A percentile compares a stretch with the other conserved stretches of the same genome.
Conservation (phyloP, 371 early-diverging fungal genomes). For the Batkoa obscura region DNA sequence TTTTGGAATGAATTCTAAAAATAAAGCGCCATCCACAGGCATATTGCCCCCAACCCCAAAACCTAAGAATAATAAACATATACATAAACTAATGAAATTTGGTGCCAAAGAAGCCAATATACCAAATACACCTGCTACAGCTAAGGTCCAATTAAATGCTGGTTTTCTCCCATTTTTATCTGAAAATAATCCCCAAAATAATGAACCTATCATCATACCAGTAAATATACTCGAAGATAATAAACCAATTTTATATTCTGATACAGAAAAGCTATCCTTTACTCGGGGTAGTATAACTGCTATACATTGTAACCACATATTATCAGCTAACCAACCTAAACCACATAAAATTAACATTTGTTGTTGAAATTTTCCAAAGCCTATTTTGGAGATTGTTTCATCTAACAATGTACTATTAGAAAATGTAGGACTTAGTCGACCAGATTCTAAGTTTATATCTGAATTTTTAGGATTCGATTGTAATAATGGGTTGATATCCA, state of each 20-base stretch:
- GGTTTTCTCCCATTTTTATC: constrained; percentile 55
- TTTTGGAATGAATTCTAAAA: constrained; percentile 64
- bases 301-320: constrained; percentile 11
- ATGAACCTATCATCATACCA: constrained; percentile 67
- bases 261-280: constrained; percentile 30
- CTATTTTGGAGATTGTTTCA: constrained; percentile 39
- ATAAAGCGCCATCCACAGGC: constrained; percentile 73
- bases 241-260: constrained; percentile 33
- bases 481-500: no score
- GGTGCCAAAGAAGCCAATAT: constrained; percentile 42
- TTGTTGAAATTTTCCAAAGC: constrained; percentile 58
- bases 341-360: constrained; percentile 55
- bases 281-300: background rate
- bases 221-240: constrained; percentile 45
- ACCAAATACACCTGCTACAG: constrained; percentile 51
- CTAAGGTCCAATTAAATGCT: constrained; percentile 61
- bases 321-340: constrained; percentile 73
- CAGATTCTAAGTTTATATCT: no score
- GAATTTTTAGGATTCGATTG: no score
- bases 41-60: constrained; percentile 79
- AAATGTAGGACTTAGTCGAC: no score
- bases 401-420: constrained; percentile 19
- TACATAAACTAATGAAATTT: constrained; percentile 36
- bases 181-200: constrained; percentile 60
- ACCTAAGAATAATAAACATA: constrained; percentile 43